Percentiles rank a stretch among this genome's conserved stretches.
Conservation (phyloP, 306 rosid species). For the Delonix regia region DNA sequence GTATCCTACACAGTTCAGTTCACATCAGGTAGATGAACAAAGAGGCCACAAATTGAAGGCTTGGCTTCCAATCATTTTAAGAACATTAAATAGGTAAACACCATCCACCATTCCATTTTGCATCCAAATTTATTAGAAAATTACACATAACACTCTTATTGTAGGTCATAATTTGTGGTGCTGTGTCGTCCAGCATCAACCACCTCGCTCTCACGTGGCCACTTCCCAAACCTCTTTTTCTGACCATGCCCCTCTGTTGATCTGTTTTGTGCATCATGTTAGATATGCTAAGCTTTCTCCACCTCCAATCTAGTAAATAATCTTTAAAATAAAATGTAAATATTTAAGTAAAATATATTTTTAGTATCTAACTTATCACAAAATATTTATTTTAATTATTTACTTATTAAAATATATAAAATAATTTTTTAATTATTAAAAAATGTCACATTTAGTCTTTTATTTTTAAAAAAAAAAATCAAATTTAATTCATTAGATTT, state of each 20-base stretch:
- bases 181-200: slow-evolving; percentile 21
- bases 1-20: not conserved
- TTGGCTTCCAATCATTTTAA: slow-evolving; percentile 17
- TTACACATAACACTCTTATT: not conserved
- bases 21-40: slow-evolving; percentile 31
- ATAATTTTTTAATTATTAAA: no score
- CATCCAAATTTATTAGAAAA: not conserved
- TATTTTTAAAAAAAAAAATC: no score
- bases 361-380: no score
- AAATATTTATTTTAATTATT: no score
- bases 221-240: not conserved
- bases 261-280: not conserved
- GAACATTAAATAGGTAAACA: slow-evolving; percentile 28
- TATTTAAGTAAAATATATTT: no score
- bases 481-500: no score
- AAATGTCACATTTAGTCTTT: no score
- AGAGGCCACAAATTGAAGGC: not conserved
- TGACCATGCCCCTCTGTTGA: slow-evolving; percentile 41
- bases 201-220: slow-evolving; percentile 37
- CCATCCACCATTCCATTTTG: slow-evolving; percentile 27
- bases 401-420: no score
- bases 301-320: no score
- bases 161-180: slow-evolving; percentile 32
- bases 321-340: no score
- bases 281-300: not conserved